Evolutionary conservation across 768 basidiomycete genomes (phyloP), one percentile per base, ranked within the genome.

Genomic region (Xanthoconium stramineum): DNA sequence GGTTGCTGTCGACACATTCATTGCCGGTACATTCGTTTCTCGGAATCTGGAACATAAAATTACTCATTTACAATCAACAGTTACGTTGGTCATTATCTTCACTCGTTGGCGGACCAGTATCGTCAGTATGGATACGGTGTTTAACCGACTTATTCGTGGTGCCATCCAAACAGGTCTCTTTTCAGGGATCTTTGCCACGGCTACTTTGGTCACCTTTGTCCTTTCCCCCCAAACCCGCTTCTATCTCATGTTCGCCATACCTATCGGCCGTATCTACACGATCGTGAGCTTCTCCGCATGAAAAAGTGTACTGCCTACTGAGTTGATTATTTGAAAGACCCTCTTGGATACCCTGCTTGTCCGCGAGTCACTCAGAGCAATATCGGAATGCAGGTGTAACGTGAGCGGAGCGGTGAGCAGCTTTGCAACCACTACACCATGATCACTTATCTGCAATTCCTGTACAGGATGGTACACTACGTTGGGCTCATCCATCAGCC

Each of bases 111-210:
- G 77, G 51, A 83, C 82, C 15, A 82, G 83, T 17, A 80, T 82
- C 66, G 70, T 69, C 15, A 76, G 69, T 59, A 83, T 78, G 6
- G 80, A 84, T 58, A 78, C 73, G 0, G 73, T 82, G 17, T 17
- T 59, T 28, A 57, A 57, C 29, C 49, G 39, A 24, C 19, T 59
- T 12, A 57, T 57, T 32, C 49, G 55, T n/a, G 57, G 49, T 38
- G 55, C 54, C 8, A 57, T 59, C 39, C 57, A 51, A 30, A 47
- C 57, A 1, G 55, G 55, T 11, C 29, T 59, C 33, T 42, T 59
- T 5, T 17, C 57, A 1, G 24, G 32, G 2, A 47, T 51, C 15
- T 58, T 58, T 15, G 5, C 54, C 19, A 3, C 50, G 11, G 42
- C 36, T 2, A 36, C 45, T 10, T 11, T 53, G 13, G 6, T 46